Evolutionary conservation across 441 rosid genomes (phyloP).

Genomic region (Adansonia grandidieri): DNA sequence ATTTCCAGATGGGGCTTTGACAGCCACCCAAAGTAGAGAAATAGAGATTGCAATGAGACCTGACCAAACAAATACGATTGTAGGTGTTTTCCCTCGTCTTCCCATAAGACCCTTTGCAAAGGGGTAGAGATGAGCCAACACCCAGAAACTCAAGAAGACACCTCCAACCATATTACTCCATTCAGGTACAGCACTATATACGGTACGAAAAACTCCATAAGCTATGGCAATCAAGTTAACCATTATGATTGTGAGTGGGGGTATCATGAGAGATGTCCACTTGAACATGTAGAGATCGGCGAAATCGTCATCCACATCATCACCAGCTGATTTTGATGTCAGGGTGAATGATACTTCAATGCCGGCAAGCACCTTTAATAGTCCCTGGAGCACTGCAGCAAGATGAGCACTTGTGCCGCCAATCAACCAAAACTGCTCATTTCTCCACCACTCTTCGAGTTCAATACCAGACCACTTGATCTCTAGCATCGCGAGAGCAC

Average conservation of each 20-base stretch:
- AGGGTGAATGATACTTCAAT: constrained; percentile 65
- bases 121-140: constrained; percentile 66
- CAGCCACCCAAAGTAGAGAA: constrained; percentile 65
- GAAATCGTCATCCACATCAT: not conserved
- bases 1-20: constrained; percentile 53
- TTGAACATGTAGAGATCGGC: constrained; percentile 62
- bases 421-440: constrained; percentile 76
- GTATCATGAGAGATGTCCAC: constrained; percentile 71
- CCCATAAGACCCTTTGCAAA: constrained; percentile 80
- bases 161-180: constrained; percentile 68
- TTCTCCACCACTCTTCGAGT: constrained; percentile 80
- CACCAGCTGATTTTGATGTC: constrained; percentile 29
- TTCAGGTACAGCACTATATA: constrained; percentile 47
- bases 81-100: constrained; percentile 61
- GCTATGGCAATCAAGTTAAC: constrained; percentile 64
- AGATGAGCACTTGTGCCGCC: constrained; percentile 78
- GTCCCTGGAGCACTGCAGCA: constrained; percentile 70
- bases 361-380: constrained; percentile 65
- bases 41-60: constrained; percentile 65
- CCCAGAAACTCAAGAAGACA: constrained; percentile 70
- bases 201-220: constrained; percentile 50
- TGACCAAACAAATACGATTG: constrained; percentile 64
- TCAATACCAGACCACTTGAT: constrained; percentile 70
- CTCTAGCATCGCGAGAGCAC: constrained; percentile 65
- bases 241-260: constrained; percentile 65